Evolutionary conservation across 2,329 filamentous ascomycete genomes (phyloP), one percentile per base, ranked within the genome.

Genomic region (Helotiales sp.): DNA sequence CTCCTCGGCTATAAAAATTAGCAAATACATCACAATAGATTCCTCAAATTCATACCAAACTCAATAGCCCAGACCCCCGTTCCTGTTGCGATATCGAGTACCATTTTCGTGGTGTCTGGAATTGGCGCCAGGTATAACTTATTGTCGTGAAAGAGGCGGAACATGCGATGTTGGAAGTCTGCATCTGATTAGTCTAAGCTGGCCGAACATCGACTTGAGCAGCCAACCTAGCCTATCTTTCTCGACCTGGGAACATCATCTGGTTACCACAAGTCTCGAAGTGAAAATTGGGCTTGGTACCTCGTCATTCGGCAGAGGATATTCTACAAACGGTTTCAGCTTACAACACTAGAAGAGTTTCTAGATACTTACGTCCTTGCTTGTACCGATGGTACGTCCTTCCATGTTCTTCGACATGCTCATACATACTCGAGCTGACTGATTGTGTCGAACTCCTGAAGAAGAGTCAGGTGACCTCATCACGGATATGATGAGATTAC

Each of bases 61-160:
- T 66, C 70, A 10, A 76, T 72, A 12, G 73, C 70, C 75, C 74
- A 76, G 31, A 74, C 70, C 1, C 75, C 75, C 2, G 72, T 75
- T 6, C 75, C 75, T 1, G 74, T 75, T 29, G 73, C 74, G 19
- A 76, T 68, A 54, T 77, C 75, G 3, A 77, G 69, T 8, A 75
- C 59, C 19, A 22, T 27, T 58, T 66, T 22, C 68, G 66, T 10
- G 63, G 61, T 4, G 29, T 49, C 10, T 9, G 27, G 31, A 10
- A 59, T 52, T 17, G 65, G 63, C 2, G 65, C 59, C n/a, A 65
- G 63, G 5, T 68, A 66, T 8, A 58, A 48, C n/a, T 42, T 61
- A n/a, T 42, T 59, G 48, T 34, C 50, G 24, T 53, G 33, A 48
- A 30, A 52, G 27, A 57, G 34, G 17, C 34, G 13, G 44, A 61